Percentiles rank a stretch among this genome's conserved stretches.
Conservation (phyloP, 2,329 filamentous ascomycete species). For the Penicillium sp. region DNA sequence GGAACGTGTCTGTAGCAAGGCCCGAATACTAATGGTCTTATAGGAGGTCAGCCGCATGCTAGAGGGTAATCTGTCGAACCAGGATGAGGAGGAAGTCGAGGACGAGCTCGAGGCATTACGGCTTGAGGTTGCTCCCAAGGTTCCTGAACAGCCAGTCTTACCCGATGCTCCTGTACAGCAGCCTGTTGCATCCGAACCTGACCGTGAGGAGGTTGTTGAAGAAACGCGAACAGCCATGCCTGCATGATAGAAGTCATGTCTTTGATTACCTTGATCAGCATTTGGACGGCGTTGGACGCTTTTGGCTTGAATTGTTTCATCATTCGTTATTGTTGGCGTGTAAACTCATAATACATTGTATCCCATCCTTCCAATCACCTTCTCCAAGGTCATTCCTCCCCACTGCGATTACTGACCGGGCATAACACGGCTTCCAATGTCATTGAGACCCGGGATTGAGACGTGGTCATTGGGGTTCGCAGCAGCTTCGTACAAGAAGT, state of each 20-base stretch:
- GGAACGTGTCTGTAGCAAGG: neutral
- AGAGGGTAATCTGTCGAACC: conserved; percentile 80
- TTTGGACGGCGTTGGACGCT: conserved; percentile 26
- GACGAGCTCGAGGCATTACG: conserved; percentile 86
- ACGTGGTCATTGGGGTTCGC: conserved; percentile 85
- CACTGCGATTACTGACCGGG: conserved; percentile 37
- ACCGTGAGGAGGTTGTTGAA: conserved; percentile 8
- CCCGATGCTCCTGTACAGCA: conserved; percentile 9
- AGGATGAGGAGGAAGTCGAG: conserved; percentile 97
- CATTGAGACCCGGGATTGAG: conserved; percentile 44
- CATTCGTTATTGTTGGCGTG: conserved; percentile 14
- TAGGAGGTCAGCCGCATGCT: conserved; percentile 93
- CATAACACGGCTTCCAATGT: conserved; percentile 39
- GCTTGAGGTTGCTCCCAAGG: conserved; percentile 54
- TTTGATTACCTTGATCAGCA: conserved; percentile 13
- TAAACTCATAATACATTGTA: conserved; percentile 14
- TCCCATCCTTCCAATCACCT: neutral
- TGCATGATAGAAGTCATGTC: conserved; percentile 20
- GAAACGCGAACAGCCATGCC: conserved; percentile 27
- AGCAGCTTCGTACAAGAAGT: conserved; percentile 89
- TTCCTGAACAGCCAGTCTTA: conserved; percentile 19
- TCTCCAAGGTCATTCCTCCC: neutral
- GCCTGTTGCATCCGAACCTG: conserved; percentile 25
- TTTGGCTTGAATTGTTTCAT: conserved; percentile 7
- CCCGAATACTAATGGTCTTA: conserved; percentile 12